Base-by-base conservation (phyloP, 176 grass and related monocot genomes). In the Triticum timopheevii region DNA sequence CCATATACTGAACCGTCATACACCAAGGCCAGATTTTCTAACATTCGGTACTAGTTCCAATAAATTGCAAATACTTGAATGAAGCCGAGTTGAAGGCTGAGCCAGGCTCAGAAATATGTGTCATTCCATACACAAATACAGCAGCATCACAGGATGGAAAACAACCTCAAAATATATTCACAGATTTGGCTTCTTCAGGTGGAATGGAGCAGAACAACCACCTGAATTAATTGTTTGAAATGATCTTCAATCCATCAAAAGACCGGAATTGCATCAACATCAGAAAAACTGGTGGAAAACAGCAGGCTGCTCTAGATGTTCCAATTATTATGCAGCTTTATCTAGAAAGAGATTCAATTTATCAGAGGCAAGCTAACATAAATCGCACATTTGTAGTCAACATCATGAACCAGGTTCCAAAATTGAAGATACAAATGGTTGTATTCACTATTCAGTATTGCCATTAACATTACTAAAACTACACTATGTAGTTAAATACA, bases 81-180 rank as follows among this genome's bases (percentile, higher is more conserved):
- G 50, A 30, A 82, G 79, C 31, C 19, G 12, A 61, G 77, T 85
- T 36, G 28, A 42, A 63, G 63, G 31, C 16, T 49, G 81, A 62
- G 13, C 61, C 10, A 77, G 36, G 70, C 63, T 13, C 49, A 65
- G 38, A 70, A 52, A 82, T 25, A 73, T 77, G 52, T 76, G 27
- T 82, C 28, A 47, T 40, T 54, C 70, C 69, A 77, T 50, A 61
- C 52, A 63, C 27, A 84, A 87, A 69, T 81, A 82, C 63, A 64
- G 61, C 13, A 42, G 45, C 27, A 73, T 28, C 34, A 54, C 8
- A 63, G 65, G 81, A 65, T 76, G 69, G 76, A 69, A 69, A 87
- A 83, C 49, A 50, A 71, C 82, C 39, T 91, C 69, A 79, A 61
- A 77, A 80, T 73, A 59, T 91, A 88, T 88, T 91, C 86, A 91